Conservation (phyloP, 2,329 filamentous ascomycete species). For the Plectosphaerella cucumerina region DNA sequence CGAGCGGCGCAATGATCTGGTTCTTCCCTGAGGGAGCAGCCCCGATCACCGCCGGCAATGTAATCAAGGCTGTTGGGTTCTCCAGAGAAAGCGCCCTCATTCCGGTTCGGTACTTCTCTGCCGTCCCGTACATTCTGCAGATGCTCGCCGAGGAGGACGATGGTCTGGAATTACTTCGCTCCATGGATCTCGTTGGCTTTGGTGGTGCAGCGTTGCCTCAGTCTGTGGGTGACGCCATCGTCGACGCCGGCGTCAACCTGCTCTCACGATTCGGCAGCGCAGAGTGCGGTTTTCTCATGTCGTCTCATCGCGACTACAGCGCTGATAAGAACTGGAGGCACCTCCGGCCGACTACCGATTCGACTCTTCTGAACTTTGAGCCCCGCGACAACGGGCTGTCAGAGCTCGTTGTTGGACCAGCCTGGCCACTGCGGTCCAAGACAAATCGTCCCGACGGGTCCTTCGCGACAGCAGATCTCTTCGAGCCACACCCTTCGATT, state of each 20-base stretch:
- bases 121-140: slow-evolving; percentile 55
- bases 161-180: slow-evolving; percentile 37
- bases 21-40: slow-evolving; percentile 53
- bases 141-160: slow-evolving; percentile 39
- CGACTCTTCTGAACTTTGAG: slow-evolving; percentile 39
- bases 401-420: slow-evolving; percentile 49
- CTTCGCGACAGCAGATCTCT: slow-evolving; percentile 60
- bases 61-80: slow-evolving; percentile 40
- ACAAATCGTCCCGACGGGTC: slow-evolving; percentile 53
- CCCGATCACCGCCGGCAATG: slow-evolving; percentile 52
- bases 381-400: slow-evolving; percentile 34
- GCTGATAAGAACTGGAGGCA: slow-evolving; percentile 59
- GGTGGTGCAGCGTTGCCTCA: slow-evolving; percentile 56
- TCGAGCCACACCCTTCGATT: slow-evolving; percentile 47
- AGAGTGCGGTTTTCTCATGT: slow-evolving; percentile 63
- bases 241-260: slow-evolving; percentile 46
- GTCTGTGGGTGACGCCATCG: slow-evolving; percentile 48
- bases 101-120: slow-evolving; percentile 54
- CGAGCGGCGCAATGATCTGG: slow-evolving; percentile 55
- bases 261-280: slow-evolving; percentile 62
- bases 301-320: slow-evolving; percentile 52
- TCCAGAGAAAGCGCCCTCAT: slow-evolving; percentile 20
- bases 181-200: slow-evolving; percentile 59
- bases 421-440: slow-evolving; percentile 58
- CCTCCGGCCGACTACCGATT: slow-evolving; percentile 35